Conservation (phyloP, 2,329 filamentous ascomycete genomes). For the Fusarium compactum region DNA sequence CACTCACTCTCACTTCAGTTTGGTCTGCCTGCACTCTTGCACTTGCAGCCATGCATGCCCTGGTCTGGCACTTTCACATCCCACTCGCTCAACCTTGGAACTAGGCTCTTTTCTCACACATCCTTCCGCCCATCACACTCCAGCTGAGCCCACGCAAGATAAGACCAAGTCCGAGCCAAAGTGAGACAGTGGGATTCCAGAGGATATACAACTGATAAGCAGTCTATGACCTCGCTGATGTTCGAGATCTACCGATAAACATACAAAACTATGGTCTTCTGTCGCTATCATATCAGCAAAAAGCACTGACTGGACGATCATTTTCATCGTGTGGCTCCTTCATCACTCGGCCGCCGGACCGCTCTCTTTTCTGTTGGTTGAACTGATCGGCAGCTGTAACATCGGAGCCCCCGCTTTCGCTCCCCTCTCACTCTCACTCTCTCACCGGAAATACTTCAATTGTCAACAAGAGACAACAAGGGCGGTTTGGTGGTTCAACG, state of each 20-base stretch:
- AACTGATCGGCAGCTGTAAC: slow-evolving; percentile 35
- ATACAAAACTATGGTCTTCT: neutral
- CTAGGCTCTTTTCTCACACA: slow-evolving; percentile 30
- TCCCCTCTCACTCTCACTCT: slow-evolving; percentile 19
- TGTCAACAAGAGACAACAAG: slow-evolving; percentile 20
- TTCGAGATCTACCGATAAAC: slow-evolving; percentile 2
- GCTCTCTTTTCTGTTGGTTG: slow-evolving; percentile 20
- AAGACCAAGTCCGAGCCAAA: neutral
- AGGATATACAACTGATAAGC: slow-evolving; percentile 29
- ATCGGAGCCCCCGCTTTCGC: slow-evolving; percentile 39
- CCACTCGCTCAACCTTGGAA: slow-evolving; percentile 33
- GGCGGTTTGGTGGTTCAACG: slow-evolving; percentile 31
- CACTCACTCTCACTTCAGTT: slow-evolving; percentile 22
- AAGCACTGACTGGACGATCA: neutral
- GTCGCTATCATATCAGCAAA: neutral
- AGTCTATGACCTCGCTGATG: slow-evolving; percentile 1
- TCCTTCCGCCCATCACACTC: slow-evolving; percentile 17
- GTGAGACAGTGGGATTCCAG: slow-evolving; percentile 24
- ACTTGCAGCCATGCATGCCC: slow-evolving; percentile 38
- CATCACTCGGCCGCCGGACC: slow-evolving; percentile 18
- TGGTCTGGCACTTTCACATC: slow-evolving; percentile 29
- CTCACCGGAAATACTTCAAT: slow-evolving; percentile 34
- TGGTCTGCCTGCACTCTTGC: neutral
- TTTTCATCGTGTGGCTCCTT: slow-evolving; percentile 9
- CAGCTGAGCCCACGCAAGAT: slow-evolving; percentile 17